Evolutionary conservation across 306 rosid species (phyloP), one percentile per base, ranked within the genome.

Genomic region (Cicer cuneatum): DNA sequence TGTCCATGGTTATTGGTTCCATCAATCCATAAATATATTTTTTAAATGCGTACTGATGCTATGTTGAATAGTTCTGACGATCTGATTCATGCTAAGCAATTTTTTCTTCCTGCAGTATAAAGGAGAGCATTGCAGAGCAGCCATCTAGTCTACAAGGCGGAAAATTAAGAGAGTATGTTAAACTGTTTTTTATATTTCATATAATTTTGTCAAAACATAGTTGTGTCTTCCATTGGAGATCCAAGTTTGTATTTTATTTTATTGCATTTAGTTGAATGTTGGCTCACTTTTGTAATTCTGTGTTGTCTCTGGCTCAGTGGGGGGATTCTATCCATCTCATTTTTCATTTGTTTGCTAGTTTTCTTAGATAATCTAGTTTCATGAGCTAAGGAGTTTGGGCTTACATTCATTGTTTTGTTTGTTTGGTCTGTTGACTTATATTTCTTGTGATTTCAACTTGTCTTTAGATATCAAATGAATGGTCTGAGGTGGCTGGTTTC

Each of bases 401-500:
- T 78, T 49, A 37, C 62, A 33, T 46, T 68, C 52, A 29, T 12
- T 38, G 11, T 45, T 6, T 49, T 15, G 12, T 39, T 74, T 68
- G 38, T 42, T 18, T 18, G 45, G 18, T 58, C n/a, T 48, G 59
- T 8, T 21, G 67, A 65, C 68, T 84, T 72, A 38, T 61, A 61
- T 81, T 77, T 16, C 59, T 82, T 39, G 41, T 69, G 57, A 66
- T 81, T 76, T n/a, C 59, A 67, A 52, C n/a, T 84, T 81, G 71
- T 51, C 42, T 54, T 65, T 80, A 95, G 99, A 92, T 95, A 95
- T 85, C 99, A 92, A 88, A 92, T 95, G 99, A 95, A 90, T 81
- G 99, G 99, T 57, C 86, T 95, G 74, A 86, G 99, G 83, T 95
- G 99, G 99, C 73, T 95, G 84, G 97, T 95, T 80, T 95, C 99